A percentile compares a stretch with the other conserved stretches of the same genome.
Conservation (phyloP, 345 rosid genomes). For the Fremontodendron californicum region DNA sequence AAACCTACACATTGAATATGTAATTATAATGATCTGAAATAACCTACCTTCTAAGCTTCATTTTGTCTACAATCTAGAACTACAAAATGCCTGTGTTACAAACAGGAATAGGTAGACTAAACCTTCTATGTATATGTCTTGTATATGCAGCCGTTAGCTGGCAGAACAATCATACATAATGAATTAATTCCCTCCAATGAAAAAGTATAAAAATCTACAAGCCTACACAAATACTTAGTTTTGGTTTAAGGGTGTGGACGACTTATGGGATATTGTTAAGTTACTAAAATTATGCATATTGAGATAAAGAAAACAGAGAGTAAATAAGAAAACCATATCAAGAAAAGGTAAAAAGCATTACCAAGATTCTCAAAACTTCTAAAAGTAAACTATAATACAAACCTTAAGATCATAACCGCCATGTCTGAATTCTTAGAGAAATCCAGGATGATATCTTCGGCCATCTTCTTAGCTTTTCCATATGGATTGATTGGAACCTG, state of each 20-base stretch:
- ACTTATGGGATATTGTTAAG: neutral
- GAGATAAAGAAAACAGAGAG: neutral
- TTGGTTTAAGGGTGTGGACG: neutral
- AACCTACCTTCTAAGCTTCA: neutral
- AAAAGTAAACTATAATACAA: conserved; percentile 5
- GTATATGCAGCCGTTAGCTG: neutral
- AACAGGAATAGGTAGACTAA: neutral
- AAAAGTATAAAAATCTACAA: neutral
- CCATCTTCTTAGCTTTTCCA: conserved; percentile 98
- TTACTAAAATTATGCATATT: neutral
- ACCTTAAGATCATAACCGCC: conserved; percentile 97
- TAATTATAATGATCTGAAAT: neutral
- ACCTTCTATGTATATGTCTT: neutral
- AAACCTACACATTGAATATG: neutral
- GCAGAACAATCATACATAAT: neutral
- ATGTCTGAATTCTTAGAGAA: conserved; percentile 79
- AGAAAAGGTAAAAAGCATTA: neutral
- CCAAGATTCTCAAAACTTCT: neutral
- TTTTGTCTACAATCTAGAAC: neutral
- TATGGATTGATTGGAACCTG: conserved; percentile 93
- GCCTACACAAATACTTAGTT: neutral
- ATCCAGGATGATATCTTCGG: conserved; percentile 93
- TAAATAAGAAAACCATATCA: neutral
- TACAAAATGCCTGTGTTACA: neutral
- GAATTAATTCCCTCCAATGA: neutral